Evolutionary conservation across 352 stramenopile species (phyloP), one percentile per base, ranked within the genome.

Genomic region (Pythium phragmitis): DNA sequence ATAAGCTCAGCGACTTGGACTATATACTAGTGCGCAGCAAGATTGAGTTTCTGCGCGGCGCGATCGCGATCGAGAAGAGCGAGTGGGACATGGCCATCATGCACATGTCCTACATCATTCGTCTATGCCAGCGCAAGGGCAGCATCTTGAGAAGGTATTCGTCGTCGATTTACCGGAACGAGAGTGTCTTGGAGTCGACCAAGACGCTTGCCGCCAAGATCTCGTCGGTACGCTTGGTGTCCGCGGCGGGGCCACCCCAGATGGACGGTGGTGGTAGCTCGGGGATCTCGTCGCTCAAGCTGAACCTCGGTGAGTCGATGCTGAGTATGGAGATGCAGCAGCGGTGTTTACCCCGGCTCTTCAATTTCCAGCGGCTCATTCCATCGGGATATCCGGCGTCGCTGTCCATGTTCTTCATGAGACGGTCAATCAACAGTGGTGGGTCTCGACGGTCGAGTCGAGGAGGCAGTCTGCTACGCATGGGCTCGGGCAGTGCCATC

Each of bases 41-140:
- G 26, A 87, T 91, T 41, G 81, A 92, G 62, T 92, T 90, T 62
- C 77, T 92, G 56, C 78, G 73, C 17, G 83, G 83, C 0, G 74
- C 81, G 1, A 88, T 92, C 41, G 78, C 79, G 21, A 75, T 92
- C 23, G 75, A 89, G 68, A 87, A 77, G 71, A 87, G 80, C 57
- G 81, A 92, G 34, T 91, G 84, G 73, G 72, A 73, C 17, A 57
- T 76, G 14, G 83, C 83, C 0, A 79, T 87, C 45, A 77, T 73
- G 48, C 80, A 90, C 72, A 79, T 90, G 74, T 70, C 73, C 8
- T 87, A 79, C 62, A 78, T 89, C 49, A 80, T 84, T 19, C 73
- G 79, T 16, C 61, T 89, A 12, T 89, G 80, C 58, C 75, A 82
- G 65, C 77, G 79, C 60, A 89, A 89, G 21, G 78, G 75, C 9